Conservation (phyloP, 805 yeast species). For the Schwanniomyces yamadae region DNA sequence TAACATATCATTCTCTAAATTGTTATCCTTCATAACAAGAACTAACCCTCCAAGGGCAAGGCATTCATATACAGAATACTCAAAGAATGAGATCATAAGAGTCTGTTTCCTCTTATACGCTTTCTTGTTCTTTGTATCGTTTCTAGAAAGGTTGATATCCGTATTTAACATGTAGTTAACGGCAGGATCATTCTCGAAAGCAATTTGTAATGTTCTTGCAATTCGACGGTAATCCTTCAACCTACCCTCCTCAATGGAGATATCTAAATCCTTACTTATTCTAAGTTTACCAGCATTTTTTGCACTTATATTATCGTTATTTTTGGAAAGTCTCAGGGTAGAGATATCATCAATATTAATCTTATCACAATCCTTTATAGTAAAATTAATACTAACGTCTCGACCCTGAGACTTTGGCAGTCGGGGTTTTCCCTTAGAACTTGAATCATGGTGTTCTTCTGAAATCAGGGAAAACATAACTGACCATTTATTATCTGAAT, state of each 20-base stretch:
- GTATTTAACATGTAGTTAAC: constrained; percentile 49
- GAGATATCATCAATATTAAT: neutral
- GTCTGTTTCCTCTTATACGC: constrained; percentile 36
- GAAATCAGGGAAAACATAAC: constrained; percentile 16
- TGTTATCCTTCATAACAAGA: constrained; percentile 47
- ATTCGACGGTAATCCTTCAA: constrained; percentile 54
- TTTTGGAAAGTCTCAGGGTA: constrained; percentile 6
- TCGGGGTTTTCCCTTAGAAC: constrained; percentile 34
- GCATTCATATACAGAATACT: constrained; percentile 51
- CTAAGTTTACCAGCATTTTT: neutral
- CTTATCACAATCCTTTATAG: constrained; percentile 5
- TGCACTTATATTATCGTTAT: neutral
- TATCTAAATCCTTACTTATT: constrained; percentile 10
- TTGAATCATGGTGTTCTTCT: constrained; percentile 35
- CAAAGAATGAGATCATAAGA: constrained; percentile 51
- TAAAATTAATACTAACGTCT: constrained; percentile 1
- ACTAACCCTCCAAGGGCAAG: constrained; percentile 51
- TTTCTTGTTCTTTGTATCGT: constrained; percentile 10
- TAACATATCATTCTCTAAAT: constrained; percentile 36
- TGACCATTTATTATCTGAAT: constrained; percentile 9
- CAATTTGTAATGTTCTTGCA: constrained; percentile 51
- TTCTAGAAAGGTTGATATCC: constrained; percentile 20
- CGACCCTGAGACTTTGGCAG: constrained; percentile 37
- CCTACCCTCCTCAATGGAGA: constrained; percentile 17
- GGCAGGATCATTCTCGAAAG: constrained; percentile 56